These are phyloP conservation scores for Mollisia scopiformis DNA, from an alignment of 2,329 filamentous ascomycete genomes.

Conservation along the genomic window DNA sequence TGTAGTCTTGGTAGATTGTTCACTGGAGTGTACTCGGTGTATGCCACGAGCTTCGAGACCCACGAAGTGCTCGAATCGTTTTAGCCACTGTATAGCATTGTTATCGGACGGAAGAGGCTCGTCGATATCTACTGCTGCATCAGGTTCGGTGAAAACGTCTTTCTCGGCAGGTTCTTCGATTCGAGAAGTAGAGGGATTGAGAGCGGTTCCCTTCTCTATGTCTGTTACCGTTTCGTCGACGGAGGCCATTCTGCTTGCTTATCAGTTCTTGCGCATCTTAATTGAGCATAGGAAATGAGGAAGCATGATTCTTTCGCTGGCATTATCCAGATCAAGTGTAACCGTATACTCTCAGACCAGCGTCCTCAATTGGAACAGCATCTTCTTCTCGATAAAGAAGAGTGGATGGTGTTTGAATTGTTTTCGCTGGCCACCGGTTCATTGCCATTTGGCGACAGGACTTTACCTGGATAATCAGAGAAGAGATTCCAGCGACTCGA, in stretches of 20 bases:
- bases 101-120: constrained; percentile 13
- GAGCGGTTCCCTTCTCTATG: constrained; percentile 23
- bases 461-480: constrained; percentile 27
- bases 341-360: constrained; percentile 86
- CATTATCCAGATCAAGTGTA: constrained; percentile 98
- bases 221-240: constrained; percentile 22
- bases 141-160: neutral
- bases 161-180: constrained; percentile 4
- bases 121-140: constrained; percentile 19
- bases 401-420: constrained; percentile 15
- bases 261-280: constrained; percentile 21
- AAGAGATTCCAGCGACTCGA: constrained; percentile 23
- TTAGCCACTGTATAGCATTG: constrained; percentile 21
- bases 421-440: constrained; percentile 30
- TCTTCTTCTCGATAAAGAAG: constrained; percentile 12
- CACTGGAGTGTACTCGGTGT: constrained; percentile 55
- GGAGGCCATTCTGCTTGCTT: constrained; percentile 21
- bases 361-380: constrained; percentile 13
- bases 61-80: constrained; percentile 27
- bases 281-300: constrained; percentile 1
- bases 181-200: neutral
- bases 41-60: constrained; percentile 59
- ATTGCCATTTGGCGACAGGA: constrained; percentile 25
- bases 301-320: constrained; percentile 97
- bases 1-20: constrained; percentile 47